Conservation (phyloP, 176 grass and related monocot genomes). For the Cocos nucifera region DNA sequence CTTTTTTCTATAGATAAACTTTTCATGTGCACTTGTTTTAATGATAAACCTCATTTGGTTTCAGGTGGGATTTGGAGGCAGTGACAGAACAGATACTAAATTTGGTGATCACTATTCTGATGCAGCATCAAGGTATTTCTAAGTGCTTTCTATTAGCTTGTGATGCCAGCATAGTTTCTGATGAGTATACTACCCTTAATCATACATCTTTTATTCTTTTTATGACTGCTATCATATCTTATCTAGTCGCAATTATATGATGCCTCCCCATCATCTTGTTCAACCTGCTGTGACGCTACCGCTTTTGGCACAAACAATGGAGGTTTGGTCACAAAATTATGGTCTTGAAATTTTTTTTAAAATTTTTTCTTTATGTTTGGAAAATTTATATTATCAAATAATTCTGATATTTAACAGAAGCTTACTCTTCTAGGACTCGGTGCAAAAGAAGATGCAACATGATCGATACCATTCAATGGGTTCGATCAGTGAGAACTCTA, state of each 20-base stretch:
- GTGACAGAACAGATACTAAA: constrained; percentile 16
- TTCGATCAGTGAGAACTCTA: constrained; percentile 3
- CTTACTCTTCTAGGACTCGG: no score
- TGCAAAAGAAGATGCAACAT: no score
- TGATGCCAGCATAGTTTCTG: no score
- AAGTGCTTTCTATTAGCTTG: no score
- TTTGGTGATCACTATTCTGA: constrained; percentile 11
- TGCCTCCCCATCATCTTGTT: constrained; percentile 14
- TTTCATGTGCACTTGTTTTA: background rate
- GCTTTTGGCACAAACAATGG: constrained; percentile 12
- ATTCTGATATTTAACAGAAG: background rate
- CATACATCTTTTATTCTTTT: no score
- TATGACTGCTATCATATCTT: constrained; percentile 1
- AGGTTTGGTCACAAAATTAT: constrained; percentile 2
- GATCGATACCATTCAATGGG: constrained; percentile 6
- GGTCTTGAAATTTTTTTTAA: no score
- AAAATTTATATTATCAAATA: background rate
- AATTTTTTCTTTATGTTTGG: background rate
- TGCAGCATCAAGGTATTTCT: background rate
- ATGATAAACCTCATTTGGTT: background rate
- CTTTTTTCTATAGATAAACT: background rate
- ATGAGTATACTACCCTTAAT: no score
- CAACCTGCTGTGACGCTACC: constrained; percentile 17
- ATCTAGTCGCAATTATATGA: constrained; percentile 4
- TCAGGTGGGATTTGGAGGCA: constrained; percentile 25